Conservation (phyloP, 805 yeast genomes). For the Wickerhamia fluorescens region DNA sequence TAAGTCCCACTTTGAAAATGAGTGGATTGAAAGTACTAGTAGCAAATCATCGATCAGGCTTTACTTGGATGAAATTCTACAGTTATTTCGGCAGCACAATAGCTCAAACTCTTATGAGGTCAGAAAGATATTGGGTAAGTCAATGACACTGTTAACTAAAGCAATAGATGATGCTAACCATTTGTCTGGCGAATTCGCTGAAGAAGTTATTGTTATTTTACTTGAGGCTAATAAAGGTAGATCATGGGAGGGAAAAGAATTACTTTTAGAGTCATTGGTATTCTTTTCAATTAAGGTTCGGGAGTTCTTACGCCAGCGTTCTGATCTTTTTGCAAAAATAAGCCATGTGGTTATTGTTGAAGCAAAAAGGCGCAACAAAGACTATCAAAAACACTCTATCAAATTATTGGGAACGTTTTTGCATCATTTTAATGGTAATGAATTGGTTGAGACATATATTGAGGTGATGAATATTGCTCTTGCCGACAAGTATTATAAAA, state of each 20-base stretch:
- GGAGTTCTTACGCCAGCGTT: slow-evolving; percentile 19
- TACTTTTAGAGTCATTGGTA: slow-evolving; percentile 63
- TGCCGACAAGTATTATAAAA: slow-evolving; percentile 32
- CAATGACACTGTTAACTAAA: slow-evolving; percentile 54
- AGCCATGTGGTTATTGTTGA: slow-evolving; percentile 48
- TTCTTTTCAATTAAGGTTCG: slow-evolving; percentile 44
- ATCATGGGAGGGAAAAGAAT: slow-evolving; percentile 85
- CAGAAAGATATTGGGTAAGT: slow-evolving; percentile 62
- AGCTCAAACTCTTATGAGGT: slow-evolving; percentile 52
- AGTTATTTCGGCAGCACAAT: slow-evolving; percentile 43
- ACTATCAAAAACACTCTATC: slow-evolving; percentile 53
- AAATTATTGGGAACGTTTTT: slow-evolving; percentile 47
- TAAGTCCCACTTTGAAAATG: slow-evolving; percentile 44
- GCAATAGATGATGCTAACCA: slow-evolving; percentile 27
- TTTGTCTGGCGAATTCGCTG: slow-evolving; percentile 13
- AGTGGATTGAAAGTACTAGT: slow-evolving; percentile 74
- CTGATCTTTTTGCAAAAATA: slow-evolving; percentile 27
- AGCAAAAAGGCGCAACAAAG: slow-evolving; percentile 57
- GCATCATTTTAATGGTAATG: slow-evolving; percentile 26
- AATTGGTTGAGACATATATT: slow-evolving; percentile 32
- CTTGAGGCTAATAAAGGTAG: slow-evolving; percentile 65
- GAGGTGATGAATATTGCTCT: slow-evolving; percentile 26
- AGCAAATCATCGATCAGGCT: slow-evolving; percentile 62
- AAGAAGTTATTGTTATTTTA: slow-evolving; percentile 43
- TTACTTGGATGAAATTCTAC: slow-evolving; percentile 62